A percentile compares a stretch with the other conserved stretches of the same genome.
Conservation (phyloP, 176 grass and related monocot species). For the Oryza longistaminata region DNA sequence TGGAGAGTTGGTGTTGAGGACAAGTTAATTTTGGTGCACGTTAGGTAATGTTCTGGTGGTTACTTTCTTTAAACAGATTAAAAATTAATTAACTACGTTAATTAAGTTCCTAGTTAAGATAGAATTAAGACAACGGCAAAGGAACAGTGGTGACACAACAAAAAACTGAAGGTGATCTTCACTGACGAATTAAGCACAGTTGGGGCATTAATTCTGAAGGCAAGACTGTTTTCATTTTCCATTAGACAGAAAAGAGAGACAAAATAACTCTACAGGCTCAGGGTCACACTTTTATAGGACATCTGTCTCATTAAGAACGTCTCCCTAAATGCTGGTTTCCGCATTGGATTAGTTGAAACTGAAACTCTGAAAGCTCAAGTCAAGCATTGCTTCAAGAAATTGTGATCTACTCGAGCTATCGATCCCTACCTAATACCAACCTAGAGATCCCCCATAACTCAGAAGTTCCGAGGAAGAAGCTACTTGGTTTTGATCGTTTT, state of each 20-base stretch:
- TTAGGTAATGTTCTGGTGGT: constrained; percentile 29
- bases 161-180: not conserved
- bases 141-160: not conserved
- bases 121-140: not conserved
- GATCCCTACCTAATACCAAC: not conserved
- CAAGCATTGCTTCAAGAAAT: constrained; percentile 3
- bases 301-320: not conserved
- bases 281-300: not conserved
- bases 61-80: constrained; percentile 16
- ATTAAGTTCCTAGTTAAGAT: not conserved
- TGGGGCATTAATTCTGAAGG: not conserved
- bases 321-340: not conserved
- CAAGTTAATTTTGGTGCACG: constrained; percentile 33
- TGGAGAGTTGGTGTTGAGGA: constrained; percentile 22
- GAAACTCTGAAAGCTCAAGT: not conserved
- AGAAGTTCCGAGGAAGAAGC: not conserved
- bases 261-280: not conserved
- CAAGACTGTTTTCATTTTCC: not conserved
- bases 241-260: not conserved
- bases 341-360: not conserved
- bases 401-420: not conserved
- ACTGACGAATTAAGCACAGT: not conserved
- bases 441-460: not conserved
- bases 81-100: not conserved
- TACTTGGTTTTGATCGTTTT: not conserved